Conservation (phyloP, 1,284 basidiomycete species). For the Fomitopsis palustris region DNA sequence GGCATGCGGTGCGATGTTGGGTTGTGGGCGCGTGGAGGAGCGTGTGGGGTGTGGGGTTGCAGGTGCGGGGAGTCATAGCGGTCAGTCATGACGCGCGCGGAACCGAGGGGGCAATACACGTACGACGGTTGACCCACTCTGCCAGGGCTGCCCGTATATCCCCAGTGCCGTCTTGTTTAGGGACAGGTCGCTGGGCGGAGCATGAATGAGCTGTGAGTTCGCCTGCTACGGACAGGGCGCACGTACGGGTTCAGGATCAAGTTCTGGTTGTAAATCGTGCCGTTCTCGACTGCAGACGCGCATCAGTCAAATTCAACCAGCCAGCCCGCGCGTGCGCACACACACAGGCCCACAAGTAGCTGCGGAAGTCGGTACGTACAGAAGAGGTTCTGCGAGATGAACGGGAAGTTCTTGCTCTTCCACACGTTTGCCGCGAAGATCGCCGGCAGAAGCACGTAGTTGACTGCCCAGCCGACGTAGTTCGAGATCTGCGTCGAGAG, state of each 20-base stretch:
- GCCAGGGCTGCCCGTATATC: conserved; percentile 8
- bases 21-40: not conserved
- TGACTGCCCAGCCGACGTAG: not conserved
- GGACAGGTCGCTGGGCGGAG: not conserved
- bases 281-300: no score
- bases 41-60: not conserved
- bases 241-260: conserved; percentile 6
- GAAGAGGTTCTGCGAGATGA: conserved; percentile 5
- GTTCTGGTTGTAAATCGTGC: conserved; percentile 35
- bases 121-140: conserved; percentile 9
- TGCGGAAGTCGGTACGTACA: no score
- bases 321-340: no score
- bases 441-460: conserved; percentile 1
- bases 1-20: not conserved
- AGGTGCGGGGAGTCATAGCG: not conserved
- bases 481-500: conserved; percentile 7
- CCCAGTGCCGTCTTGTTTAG: conserved; percentile 8
- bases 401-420: conserved; percentile 8
- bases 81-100: not conserved
- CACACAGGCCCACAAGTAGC: no score
- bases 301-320: no score
- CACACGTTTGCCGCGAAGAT: conserved; percentile 2
- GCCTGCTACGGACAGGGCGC: no score
- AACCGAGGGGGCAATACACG: not conserved
- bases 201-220: not conserved